Evolutionary conservation across 2,329 filamentous ascomycete genomes (phyloP).

Genomic region (Colletotrichum sp.): DNA sequence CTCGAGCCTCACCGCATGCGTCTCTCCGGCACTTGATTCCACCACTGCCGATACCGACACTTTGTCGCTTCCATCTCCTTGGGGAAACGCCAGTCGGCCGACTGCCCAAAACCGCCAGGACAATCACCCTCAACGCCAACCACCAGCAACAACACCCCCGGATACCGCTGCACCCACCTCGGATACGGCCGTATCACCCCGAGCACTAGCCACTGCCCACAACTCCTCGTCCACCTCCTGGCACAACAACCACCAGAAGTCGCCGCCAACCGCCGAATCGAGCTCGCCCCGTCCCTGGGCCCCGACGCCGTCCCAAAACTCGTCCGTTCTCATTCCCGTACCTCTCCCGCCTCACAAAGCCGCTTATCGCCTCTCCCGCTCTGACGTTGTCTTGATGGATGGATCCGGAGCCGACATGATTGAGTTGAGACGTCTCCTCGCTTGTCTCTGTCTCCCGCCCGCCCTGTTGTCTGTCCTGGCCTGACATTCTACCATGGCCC

Average conservation of each 20-base stretch:
- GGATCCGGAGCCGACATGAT: not conserved
- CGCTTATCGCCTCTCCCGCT: not conserved
- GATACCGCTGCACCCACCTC: not conserved
- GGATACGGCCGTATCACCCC: constrained; percentile 2
- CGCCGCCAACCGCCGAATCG: not conserved
- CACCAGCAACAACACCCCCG: not conserved
- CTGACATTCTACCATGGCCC: constrained; percentile 5
- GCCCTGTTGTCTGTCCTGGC: not conserved
- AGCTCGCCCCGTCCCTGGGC: not conserved
- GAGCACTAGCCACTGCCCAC: not conserved
- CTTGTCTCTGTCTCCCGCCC: not conserved
- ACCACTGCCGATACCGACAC: not conserved
- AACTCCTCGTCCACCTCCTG: not conserved
- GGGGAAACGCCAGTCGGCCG: not conserved
- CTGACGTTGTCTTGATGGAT: not conserved
- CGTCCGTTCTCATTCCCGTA: not conserved
- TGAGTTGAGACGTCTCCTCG: not conserved
- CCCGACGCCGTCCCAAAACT: not conserved
- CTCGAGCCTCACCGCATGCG: not conserved
- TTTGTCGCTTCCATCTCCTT: not conserved
- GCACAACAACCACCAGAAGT: not conserved
- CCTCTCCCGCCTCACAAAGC: not conserved
- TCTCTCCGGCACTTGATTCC: not conserved
- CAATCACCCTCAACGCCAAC: not conserved
- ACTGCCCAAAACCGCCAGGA: not conserved